phyloP scores from a whole-genome alignment of 176 grass and related monocot genomes.

The Rhynchospora tenuis region DNA sequence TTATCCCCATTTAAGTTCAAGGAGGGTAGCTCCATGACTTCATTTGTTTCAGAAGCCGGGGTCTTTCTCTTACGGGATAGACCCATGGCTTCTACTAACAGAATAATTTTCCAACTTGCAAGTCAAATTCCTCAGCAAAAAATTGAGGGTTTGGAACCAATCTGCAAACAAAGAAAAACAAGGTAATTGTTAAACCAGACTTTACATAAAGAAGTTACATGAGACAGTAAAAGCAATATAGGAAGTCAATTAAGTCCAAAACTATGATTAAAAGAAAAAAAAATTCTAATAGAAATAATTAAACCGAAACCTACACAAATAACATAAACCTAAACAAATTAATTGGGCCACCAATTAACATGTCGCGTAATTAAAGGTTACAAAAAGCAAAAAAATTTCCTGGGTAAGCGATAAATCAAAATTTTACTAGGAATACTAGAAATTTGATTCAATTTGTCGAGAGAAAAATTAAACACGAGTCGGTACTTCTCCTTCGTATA shows the following conservation, averaged over 20 bases:
- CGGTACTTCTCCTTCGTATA: not conserved
- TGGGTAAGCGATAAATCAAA: not conserved
- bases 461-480: not conserved
- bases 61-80: slow-evolving; percentile 5
- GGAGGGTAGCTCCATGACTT: not conserved
- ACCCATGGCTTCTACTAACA: not conserved
- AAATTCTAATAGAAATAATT: not conserved
- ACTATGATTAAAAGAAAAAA: not conserved
- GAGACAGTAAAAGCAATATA: not conserved
- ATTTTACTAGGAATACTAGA: not conserved
- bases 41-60: not conserved
- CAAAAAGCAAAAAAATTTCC: not conserved
- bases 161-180: not conserved
- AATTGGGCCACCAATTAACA: too few relatives aligned
- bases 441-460: not conserved
- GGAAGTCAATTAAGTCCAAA: not conserved
- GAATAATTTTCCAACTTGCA: not conserved
- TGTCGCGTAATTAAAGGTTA: not conserved
- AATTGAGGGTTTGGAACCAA: not conserved
- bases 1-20: slow-evolving; percentile 26
- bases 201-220: not conserved
- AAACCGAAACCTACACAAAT: not conserved
- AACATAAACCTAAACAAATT: too few relatives aligned
- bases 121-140: not conserved
- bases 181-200: not conserved